Conservation (phyloP, 2,329 filamentous ascomycete genomes). For the Blastomyces gilchristii region DNA sequence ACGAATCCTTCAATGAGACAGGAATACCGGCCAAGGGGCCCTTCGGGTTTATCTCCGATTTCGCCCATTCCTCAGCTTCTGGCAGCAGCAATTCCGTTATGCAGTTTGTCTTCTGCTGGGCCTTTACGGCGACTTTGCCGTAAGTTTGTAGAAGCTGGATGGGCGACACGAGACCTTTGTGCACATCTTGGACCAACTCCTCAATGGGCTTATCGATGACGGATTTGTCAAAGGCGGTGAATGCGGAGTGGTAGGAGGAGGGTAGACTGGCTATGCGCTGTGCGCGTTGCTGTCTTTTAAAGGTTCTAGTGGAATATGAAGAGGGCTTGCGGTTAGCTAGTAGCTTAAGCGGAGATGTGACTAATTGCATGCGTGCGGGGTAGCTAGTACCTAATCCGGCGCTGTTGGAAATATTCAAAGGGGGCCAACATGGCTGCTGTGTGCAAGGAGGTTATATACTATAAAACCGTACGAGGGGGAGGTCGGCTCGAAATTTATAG, state of each 20-base stretch:
- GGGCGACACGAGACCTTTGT: slow-evolving; percentile 55
- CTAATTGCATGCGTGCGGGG: neutral
- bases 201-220: slow-evolving; percentile 66
- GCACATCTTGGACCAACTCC: slow-evolving; percentile 66
- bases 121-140: slow-evolving; percentile 72
- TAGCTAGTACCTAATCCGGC: slow-evolving; percentile 52
- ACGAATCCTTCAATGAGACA: slow-evolving; percentile 67
- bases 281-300: slow-evolving; percentile 68
- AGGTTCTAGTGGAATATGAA: slow-evolving; percentile 44
- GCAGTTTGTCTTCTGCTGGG: slow-evolving; percentile 80
- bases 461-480: neutral
- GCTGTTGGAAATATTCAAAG: slow-evolving; percentile 60
- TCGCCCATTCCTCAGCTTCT: slow-evolving; percentile 63
- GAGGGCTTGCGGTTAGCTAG: slow-evolving; percentile 5
- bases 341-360: neutral
- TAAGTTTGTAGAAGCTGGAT: slow-evolving; percentile 72
- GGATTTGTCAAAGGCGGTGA: slow-evolving; percentile 54
- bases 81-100: slow-evolving; percentile 76
- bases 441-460: neutral
- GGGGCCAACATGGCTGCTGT: slow-evolving; percentile 39
- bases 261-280: slow-evolving; percentile 59
- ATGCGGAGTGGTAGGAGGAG: slow-evolving; percentile 52
- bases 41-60: slow-evolving; percentile 56
- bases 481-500: neutral
- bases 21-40: slow-evolving; percentile 82